Evolutionary conservation across 495 filamentous ascomycete genomes (phyloP).

Genomic region (Aspergillus avenaceus): DNA sequence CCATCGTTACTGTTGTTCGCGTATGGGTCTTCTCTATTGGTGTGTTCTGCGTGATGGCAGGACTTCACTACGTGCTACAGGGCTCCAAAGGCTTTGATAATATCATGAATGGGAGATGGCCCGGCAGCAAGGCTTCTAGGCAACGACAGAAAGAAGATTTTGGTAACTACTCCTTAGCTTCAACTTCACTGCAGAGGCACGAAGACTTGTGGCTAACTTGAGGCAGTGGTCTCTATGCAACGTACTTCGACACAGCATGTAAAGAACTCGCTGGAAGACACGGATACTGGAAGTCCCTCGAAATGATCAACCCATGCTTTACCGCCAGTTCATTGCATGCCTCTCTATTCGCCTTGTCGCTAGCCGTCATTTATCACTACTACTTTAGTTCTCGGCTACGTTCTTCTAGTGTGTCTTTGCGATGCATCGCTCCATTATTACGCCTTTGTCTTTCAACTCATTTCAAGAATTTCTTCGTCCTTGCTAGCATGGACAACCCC

Average conservation of each 20-base stretch:
- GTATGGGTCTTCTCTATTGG: conserved; percentile 89
- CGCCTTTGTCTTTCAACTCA: too few species aligned
- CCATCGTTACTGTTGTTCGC: conserved; percentile 74
- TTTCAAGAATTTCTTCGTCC: too few species aligned
- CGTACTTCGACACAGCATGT: conserved; percentile 15
- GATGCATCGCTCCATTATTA: too few species aligned
- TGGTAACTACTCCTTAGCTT: conserved; percentile 48
- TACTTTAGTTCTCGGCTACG: too few species aligned
- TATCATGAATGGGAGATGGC: conserved; percentile 84
- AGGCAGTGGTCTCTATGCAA: conserved; percentile 15
- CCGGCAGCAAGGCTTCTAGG: conserved; percentile 62
- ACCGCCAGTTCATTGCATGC: too few species aligned
- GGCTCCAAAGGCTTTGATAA: conserved; percentile 77
- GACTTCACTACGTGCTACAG: conserved; percentile 71
- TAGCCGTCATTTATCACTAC: too few species aligned
- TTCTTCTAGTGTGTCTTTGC: too few species aligned
- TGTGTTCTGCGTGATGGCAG: conserved; percentile 68
- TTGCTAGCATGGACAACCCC: too few species aligned
- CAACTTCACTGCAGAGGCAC: background rate
- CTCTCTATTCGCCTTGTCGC: too few species aligned
- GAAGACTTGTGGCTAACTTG: background rate
- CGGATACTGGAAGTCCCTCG: background rate
- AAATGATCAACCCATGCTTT: too few species aligned
- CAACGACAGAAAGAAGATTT: conserved; percentile 82
- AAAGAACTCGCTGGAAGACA: conserved; percentile 6